Evolutionary conservation across 768 basidiomycete genomes (phyloP), one percentile per base, ranked within the genome.

Genomic region (Russula vinacea): DNA sequence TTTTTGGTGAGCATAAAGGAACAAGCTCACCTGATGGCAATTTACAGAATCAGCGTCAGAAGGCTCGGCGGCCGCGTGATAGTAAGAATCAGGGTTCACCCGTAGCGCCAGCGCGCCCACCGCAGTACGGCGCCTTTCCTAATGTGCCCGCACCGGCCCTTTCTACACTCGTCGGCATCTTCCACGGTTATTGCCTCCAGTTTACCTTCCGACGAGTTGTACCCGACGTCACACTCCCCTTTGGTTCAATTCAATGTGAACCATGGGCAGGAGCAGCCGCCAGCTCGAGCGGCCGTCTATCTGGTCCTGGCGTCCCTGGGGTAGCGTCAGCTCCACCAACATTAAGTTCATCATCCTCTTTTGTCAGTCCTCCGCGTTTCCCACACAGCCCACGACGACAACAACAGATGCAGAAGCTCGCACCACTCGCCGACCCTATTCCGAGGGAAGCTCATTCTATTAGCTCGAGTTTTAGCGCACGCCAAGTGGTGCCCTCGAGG

Each of bases 21-120:
- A 58, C 22, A 57, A 50, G n/a, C 61, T 62, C 47, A 63, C 70
- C 26, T 64, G 62, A 58, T 53, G 37, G 26, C 14, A 35, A 26
- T 32, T 60, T 66, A 58, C 68, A 92, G 91, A 93, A 93, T 73
- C 90, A 93, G 72, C 84, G 90, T 66, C 91, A 93, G 78, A 93
- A 93, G 72, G 89, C 90, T 14, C 81, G 89, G 70, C 86, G 88
- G 42, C 90, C 90, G 24, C 85, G 85, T 29, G 45, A 47, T 47
- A 47, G 22, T n/a, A 47, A 47, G 22, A 68, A 79, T 64, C 84
- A 87, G 63, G 80, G 82, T 62, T 79, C 81, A 57, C 74, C 78
- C 5, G 80, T 4, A 22, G 45, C 85, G 44, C 73, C 80, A 62
- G 76, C 77, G 63, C 82, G 79, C 49, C 83, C 83, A 5, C 82